Base-by-base conservation (phyloP, 495 filamentous ascomycete genomes). In the Penicillium salamii region DNA sequence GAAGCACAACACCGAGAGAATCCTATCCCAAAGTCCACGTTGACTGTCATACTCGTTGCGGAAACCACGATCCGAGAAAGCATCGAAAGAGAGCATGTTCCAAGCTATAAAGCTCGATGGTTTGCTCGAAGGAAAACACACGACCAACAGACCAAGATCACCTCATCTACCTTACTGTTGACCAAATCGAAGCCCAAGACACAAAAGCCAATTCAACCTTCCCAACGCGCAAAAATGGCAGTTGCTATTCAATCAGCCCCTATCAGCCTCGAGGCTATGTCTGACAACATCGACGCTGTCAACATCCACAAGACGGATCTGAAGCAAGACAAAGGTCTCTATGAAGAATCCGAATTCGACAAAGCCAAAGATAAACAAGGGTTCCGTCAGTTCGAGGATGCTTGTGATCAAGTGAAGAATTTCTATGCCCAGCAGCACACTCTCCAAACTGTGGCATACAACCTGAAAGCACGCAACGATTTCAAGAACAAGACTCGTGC, bases 351-450 rank as follows among this genome's bases (percentile, higher is more conserved):
- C 19, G 66, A 79, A 28, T 91, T 91, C 66, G 86, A 91, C 67
- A 65, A 81, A 46, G 69, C 77, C 23, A 95, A 92, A 57, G 87
- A 93, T 76, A 92, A 92, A 67, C 78, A 83, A 9, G 69, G 83
- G 50, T 95, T 95, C 72, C 79, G 86, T 20, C 85, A 89, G 58
- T 93, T 89, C 71, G 80, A 85, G 41, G 78, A 82, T 19, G 87
- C 88, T 50, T 89, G 85, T 66, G 83, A 87, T 68, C 78, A 87
- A 20, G 87, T 93, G 58, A 87, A 87, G 69, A 76, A 75, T 74
- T 93, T 93, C 72, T 93, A 93, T 76, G 73, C 75, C 21, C 87
- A 91, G 65, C 88, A 91, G 57, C 89, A 93, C 69, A 78, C 78
- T 63, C 89, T 89, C 71, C 88, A 93, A 59, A 93, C 87, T 0